Percentiles rank a stretch among this genome's conserved stretches.
phyloP scores from a whole-genome alignment of 345 rosid genomes.

The Linum lewisii region DNA sequence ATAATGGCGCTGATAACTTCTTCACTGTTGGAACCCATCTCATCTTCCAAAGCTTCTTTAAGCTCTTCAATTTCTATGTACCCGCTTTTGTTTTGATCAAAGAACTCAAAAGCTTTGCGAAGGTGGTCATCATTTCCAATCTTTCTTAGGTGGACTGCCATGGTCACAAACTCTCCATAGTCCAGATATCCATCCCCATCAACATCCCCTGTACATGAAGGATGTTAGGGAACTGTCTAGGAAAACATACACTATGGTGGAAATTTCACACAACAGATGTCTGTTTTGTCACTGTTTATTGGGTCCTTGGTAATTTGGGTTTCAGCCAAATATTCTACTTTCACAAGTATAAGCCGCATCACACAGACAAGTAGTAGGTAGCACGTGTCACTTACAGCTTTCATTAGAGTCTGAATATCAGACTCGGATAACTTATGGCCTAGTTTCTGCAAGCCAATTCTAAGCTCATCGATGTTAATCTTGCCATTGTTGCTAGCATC shows the following conservation, averaged over 20 bases:
- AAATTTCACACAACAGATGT: not conserved
- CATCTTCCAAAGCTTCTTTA: slow-evolving; percentile 21
- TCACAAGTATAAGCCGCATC: not conserved
- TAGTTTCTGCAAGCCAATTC: slow-evolving; percentile 22
- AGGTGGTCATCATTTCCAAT: slow-evolving; percentile 29
- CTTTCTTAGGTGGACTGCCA: slow-evolving; percentile 22
- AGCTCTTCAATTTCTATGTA: slow-evolving; percentile 25
- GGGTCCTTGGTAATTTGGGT: too few relatives aligned
- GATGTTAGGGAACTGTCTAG: not conserved
- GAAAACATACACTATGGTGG: not conserved
- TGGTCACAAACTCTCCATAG: slow-evolving; percentile 22
- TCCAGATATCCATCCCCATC: slow-evolving; percentile 25
- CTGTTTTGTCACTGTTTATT: too few relatives aligned
- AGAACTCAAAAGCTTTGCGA: slow-evolving; percentile 21
- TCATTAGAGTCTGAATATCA: slow-evolving; percentile 25
- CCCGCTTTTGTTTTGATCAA: slow-evolving; percentile 23
- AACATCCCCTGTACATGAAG: slow-evolving; percentile 18
- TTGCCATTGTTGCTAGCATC: slow-evolving; percentile 23
- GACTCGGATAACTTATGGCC: slow-evolving; percentile 22
- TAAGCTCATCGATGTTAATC: slow-evolving; percentile 21
- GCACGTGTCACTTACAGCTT: slow-evolving; percentile 19
- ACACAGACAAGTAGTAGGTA: not conserved
- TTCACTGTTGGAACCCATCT: slow-evolving; percentile 16
- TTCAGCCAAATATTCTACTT: not conserved
- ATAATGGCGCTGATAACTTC: slow-evolving; percentile 19